Base-by-base conservation (phyloP, 306 rosid genomes). In the Alnus rubra region DNA sequence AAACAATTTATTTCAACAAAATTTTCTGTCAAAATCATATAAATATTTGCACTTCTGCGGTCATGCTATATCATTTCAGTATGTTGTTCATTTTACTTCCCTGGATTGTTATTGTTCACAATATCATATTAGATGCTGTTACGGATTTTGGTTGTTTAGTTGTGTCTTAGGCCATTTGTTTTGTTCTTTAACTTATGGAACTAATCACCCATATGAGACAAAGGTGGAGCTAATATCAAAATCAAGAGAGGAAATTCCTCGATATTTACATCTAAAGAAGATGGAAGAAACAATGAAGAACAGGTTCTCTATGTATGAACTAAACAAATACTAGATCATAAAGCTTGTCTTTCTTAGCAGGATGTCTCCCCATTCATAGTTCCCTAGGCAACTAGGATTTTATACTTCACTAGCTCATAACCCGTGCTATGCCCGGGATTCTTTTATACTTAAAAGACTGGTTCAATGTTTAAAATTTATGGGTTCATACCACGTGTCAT, bases 251-350 rank as follows among this genome's bases (percentile, higher is more conserved):
- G 2, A 79, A 39, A 33, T 37, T 79, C 19, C 68, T 54, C 54
- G 73, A 60, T 9, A 59, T 69, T 49, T 79, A 42, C 74, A 37
- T 53, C n/a, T 65, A 19, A 74, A 55, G 75, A 49, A 15, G 51
- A 2, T 3, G 16, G 65, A 18, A 56, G 68, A 31, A 62, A 23
- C 35, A 39, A 6, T 52, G 28, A 28, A 52, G 65, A 53, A 31
- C 56, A 12, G 53, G 18, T 51, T 9, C 9, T 1, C 44, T 30
- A 2, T 64, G 9, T 12, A 13, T 14, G 31, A 54, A 14, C 37
- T 37, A 77, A 54, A 51, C 4, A 2, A 7, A 45, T 35, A 64
- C 6, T 53, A 50, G 23, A 31, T 30, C 13, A 15, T n/a, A 63
- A 3, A 59, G 65, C 65, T 3, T 59, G 48, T 64, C 16, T 35